Conservation (phyloP, 148 eudicot species). For the Chenopodium quinoa region DNA sequence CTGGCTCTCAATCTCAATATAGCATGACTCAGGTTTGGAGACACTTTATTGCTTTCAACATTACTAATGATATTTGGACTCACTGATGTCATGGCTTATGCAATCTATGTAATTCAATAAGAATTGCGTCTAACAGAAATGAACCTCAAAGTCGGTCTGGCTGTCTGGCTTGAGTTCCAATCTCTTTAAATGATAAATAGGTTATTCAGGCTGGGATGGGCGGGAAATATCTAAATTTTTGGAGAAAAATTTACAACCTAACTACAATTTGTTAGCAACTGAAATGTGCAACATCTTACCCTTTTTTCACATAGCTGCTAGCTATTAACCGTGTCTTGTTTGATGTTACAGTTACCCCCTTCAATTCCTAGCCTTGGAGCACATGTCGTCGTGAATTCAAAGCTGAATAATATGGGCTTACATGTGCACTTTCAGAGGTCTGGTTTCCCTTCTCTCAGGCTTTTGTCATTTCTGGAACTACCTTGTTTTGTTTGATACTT, state of each 20-base stretch:
- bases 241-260: not conserved
- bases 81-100: not conserved
- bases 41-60: not conserved
- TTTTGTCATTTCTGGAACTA: not conserved
- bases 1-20: constrained; percentile 53
- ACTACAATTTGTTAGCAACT: not conserved
- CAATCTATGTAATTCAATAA: not conserved
- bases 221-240: not conserved
- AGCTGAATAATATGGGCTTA: constrained; percentile 60
- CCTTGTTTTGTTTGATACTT: not conserved
- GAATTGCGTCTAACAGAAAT: not conserved
- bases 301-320: not conserved
- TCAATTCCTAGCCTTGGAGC: constrained; percentile 62
- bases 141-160: not conserved
- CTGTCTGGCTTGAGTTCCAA: not conserved
- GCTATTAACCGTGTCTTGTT: not conserved
- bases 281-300: too few species aligned
- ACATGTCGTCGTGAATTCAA: constrained; percentile 78
- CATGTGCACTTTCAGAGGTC: constrained; percentile 86
- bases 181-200: not conserved
- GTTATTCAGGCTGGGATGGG: too few species aligned
- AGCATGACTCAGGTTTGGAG: constrained; percentile 59
- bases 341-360: constrained; percentile 58
- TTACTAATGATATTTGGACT: not conserved
- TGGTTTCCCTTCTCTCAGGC: constrained; percentile 6